Evolutionary conservation across 257 asterid genomes (phyloP), one percentile per base, ranked within the genome.

Genomic region (Nicotiana benthamiana): DNA sequence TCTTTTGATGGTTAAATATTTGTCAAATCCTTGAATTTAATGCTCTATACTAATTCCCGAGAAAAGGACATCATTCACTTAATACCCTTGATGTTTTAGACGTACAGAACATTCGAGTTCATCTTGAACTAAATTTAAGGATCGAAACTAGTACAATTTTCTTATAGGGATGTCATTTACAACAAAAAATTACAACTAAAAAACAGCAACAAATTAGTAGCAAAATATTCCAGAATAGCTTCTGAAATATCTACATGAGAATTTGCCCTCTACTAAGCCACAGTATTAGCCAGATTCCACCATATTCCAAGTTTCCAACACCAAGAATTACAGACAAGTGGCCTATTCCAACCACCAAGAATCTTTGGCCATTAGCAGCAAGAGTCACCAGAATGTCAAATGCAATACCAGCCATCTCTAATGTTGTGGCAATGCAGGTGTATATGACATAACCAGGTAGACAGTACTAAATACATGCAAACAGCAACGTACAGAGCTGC

Each of bases 371-470:
- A 48, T 17, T 72, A 72, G 40, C 40, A 51, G 56, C 56, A 51
- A 15, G 16, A 51, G 48, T 2, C 57, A 70, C 18, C 34, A 36
- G 56, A 40, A n/a, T 20, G 57, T 43, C 77, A 6, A 70, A 70
- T 18, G 57, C 34, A 40, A 43, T 43, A 15, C 56, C 22, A 40
- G 57, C 8, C 22, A 68, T 46, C 77, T 72, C 78, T 74, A 74
- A 24, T 15, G 61, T 1, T 24, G 16, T 15, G 61, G 61, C 61
- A 16, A 48, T 64, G 85, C 76, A 6, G 92, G 94, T 57, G 76
- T 79, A 82, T 89, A 92, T 3, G 99, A 92, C 90, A 93, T 86
- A 78, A 91, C 88, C 17, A 93, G 88, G 87, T 92, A 93, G 46
- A 88, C 90, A 2, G 92, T 82, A 79, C 97, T 90, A 83, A 81